Percentiles rank a stretch among this genome's conserved stretches.
Conservation (phyloP, 2,329 filamentous ascomycete genomes). For the Alternaria metachromatica region DNA sequence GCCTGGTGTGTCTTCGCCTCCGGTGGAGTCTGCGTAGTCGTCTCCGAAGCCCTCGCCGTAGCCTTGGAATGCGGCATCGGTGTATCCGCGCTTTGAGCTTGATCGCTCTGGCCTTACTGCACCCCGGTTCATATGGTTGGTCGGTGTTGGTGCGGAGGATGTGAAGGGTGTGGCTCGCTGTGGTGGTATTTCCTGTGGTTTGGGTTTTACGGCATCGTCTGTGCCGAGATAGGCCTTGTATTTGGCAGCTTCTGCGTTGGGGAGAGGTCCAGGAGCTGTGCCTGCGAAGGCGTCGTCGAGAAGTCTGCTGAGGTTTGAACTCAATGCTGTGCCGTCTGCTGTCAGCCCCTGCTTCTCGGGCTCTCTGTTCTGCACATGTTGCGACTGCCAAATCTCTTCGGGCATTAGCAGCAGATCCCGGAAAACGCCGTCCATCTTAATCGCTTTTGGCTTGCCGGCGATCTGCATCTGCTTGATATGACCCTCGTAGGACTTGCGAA, state of each 20-base stretch:
- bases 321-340: constrained; percentile 34
- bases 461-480: constrained; percentile 59
- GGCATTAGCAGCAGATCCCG: constrained; percentile 46
- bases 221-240: constrained; percentile 54
- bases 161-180: constrained; percentile 29
- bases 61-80: constrained; percentile 75
- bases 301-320: constrained; percentile 37
- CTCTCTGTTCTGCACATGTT: constrained; percentile 50
- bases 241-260: constrained; percentile 49
- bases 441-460: constrained; percentile 57
- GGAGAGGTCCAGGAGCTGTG: constrained; percentile 53
- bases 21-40: constrained; percentile 73
- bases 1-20: constrained; percentile 67
- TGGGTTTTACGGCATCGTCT: constrained; percentile 49
- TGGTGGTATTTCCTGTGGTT: constrained; percentile 31
- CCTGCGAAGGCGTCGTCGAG: constrained; percentile 51
- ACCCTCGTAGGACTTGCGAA: constrained; percentile 64
- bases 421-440: constrained; percentile 49
- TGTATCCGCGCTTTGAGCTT: constrained; percentile 77
- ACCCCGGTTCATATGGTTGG: constrained; percentile 50
- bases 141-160: constrained; percentile 39
- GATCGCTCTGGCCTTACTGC: constrained; percentile 66
- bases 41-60: constrained; percentile 76
- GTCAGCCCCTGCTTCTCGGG: constrained; percentile 40
- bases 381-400: constrained; percentile 51